Conservation (phyloP, 192 early-diverging fungal genomes). For the Entomortierella lignicola region DNA sequence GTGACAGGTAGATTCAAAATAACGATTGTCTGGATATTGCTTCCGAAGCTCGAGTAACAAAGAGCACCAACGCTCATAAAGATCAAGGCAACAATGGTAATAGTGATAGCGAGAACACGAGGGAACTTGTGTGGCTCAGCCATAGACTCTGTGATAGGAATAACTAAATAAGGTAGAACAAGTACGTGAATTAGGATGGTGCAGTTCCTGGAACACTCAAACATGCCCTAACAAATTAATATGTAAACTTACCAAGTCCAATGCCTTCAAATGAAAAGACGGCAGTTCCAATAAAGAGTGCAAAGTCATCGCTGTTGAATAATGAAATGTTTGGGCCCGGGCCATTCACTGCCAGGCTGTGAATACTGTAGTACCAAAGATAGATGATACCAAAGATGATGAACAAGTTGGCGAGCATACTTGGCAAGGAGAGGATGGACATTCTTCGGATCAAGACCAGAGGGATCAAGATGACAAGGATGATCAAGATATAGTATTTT, state of each 20-base stretch:
- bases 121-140: slow-evolving; percentile 67
- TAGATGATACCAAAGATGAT: slow-evolving; percentile 89
- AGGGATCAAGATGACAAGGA: slow-evolving; percentile 82
- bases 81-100: slow-evolving; percentile 56
- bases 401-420: slow-evolving; percentile 90
- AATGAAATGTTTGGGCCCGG: slow-evolving; percentile 63
- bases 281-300: slow-evolving; percentile 92
- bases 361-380: slow-evolving; percentile 82
- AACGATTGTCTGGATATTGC: slow-evolving; percentile 76
- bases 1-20: slow-evolving; percentile 75
- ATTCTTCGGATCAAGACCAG: slow-evolving; percentile 91
- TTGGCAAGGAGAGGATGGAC: slow-evolving; percentile 84
- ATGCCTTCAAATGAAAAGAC: slow-evolving; percentile 96
- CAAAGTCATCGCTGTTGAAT: slow-evolving; percentile 84
- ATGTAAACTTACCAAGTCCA: slow-evolving; percentile 62
- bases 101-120: slow-evolving; percentile 57
- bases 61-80: slow-evolving; percentile 61
- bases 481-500: slow-evolving; percentile 73
- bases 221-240: too few species aligned
- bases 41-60: slow-evolving; percentile 77
- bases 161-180: slow-evolving; percentile 35
- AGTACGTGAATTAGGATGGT: not conserved
- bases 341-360: slow-evolving; percentile 71
- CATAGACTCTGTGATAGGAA: slow-evolving; percentile 68
- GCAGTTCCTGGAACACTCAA: too few species aligned